phyloP scores from a whole-genome alignment of 2,329 filamentous ascomycete genomes.

The Cytospora chrysosperma region DNA sequence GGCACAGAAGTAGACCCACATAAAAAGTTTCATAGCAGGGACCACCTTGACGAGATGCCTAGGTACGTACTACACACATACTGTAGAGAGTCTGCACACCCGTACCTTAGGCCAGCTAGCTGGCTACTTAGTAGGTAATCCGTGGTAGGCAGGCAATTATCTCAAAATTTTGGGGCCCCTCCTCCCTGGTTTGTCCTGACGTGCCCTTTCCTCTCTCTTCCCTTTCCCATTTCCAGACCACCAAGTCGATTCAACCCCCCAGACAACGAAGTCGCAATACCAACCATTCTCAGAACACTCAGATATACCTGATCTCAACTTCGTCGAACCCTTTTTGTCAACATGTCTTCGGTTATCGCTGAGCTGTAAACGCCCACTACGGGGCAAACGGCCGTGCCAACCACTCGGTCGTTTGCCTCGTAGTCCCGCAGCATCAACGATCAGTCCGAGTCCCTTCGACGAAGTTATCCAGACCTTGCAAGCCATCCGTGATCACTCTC shows the following conservation, averaged over 20 bases:
- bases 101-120: no score
- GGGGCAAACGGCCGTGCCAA: constrained; percentile 53
- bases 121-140: no score
- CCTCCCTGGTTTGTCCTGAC: constrained; percentile 26
- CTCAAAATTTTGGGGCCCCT: constrained; percentile 30
- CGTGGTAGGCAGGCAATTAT: not conserved
- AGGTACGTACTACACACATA: constrained; percentile 1
- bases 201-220: constrained; percentile 31
- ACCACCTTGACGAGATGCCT: constrained; percentile 6
- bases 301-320: constrained; percentile 49
- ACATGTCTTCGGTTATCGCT: constrained; percentile 76
- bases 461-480: constrained; percentile 63
- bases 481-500: constrained; percentile 32
- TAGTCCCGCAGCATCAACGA: constrained; percentile 86
- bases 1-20: not conserved
- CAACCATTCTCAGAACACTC: constrained; percentile 35
- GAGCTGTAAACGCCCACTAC: constrained; percentile 91
- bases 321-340: constrained; percentile 61
- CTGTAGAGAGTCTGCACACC: not conserved
- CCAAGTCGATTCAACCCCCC: constrained; percentile 30
- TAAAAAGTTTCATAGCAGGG: constrained; percentile 20
- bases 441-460: constrained; percentile 65
- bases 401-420: constrained; percentile 54
- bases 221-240: constrained; percentile 36
- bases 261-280: constrained; percentile 68